These are phyloP conservation scores for Cladosporium sp. DNA, from an alignment of 2,329 filamentous ascomycete genomes.

Conservation along the genomic window DNA sequence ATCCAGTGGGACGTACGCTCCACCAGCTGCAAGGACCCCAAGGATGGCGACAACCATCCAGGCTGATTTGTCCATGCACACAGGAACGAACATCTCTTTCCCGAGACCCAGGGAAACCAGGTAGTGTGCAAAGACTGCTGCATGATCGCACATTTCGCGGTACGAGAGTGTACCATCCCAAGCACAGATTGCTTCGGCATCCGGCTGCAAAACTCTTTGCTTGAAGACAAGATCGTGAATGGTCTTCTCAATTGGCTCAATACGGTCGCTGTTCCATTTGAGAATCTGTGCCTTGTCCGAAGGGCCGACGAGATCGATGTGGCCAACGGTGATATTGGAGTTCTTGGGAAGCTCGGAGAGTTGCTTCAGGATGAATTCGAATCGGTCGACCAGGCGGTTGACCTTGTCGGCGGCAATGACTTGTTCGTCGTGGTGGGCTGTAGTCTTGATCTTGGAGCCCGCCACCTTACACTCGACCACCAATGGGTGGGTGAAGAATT, in stretches of 20 bases:
- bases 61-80: slow-evolving; percentile 32
- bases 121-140: slow-evolving; percentile 14
- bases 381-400: slow-evolving; percentile 4
- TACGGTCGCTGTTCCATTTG: slow-evolving; percentile 10
- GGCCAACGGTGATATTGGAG: slow-evolving; percentile 2
- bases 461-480: slow-evolving; percentile 16
- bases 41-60: slow-evolving; percentile 41
- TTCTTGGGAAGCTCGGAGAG: slow-evolving; percentile 8
- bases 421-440: slow-evolving; percentile 13
- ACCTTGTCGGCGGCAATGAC: slow-evolving; percentile 9
- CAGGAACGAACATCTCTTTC: slow-evolving; percentile 16
- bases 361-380: slow-evolving; percentile 17
- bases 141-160: slow-evolving; percentile 14
- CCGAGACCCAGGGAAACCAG: slow-evolving; percentile 6
- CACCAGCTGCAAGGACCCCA: slow-evolving; percentile 40
- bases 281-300: slow-evolving; percentile 15
- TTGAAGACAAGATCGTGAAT: slow-evolving; percentile 16
- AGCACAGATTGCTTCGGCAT: slow-evolving; percentile 56
- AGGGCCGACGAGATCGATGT: slow-evolving; percentile 14
- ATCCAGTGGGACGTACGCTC: slow-evolving; percentile 28
- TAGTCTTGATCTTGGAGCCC: slow-evolving; percentile 9
- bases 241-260: slow-evolving; percentile 14
- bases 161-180: slow-evolving; percentile 22
- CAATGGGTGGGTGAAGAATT: slow-evolving; percentile 17
- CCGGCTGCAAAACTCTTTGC: slow-evolving; percentile 5